Conservation (phyloP, 257 asterid genomes). For the Solanum ahanhuiri region DNA sequence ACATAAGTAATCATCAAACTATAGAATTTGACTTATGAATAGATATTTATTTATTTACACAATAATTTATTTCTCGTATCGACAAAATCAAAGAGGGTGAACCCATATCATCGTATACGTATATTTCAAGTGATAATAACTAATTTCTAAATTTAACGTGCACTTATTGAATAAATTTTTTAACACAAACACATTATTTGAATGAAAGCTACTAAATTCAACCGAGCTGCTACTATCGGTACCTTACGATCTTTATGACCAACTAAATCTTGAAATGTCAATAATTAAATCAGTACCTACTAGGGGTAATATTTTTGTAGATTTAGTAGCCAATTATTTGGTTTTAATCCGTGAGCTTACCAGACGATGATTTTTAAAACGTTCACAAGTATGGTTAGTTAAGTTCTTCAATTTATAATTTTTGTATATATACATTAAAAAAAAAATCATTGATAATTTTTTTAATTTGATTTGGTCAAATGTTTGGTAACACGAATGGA, state of each 20-base stretch:
- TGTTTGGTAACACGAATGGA: neutral
- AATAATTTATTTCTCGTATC: neutral
- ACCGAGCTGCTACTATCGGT: neutral
- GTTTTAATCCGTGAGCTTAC: neutral
- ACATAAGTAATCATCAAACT: neutral
- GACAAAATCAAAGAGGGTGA: neutral
- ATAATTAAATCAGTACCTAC: neutral
- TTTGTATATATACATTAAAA: neutral
- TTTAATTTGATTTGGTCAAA: neutral
- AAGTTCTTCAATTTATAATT: neutral
- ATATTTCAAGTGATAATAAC: neutral
- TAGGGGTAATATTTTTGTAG: neutral
- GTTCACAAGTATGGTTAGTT: neutral
- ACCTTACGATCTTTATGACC: neutral
- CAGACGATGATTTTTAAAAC: neutral
- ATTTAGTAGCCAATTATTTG: neutral
- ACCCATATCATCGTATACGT: neutral
- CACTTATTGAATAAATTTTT: neutral
- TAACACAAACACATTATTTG: neutral
- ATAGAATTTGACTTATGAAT: neutral
- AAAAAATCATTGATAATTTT: neutral
- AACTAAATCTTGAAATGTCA: neutral
- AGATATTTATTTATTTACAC: too few relatives aligned
- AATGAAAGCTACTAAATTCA: neutral
- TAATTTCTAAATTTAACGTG: neutral